Percentiles rank a stretch among this genome's conserved stretches.
Conservation (phyloP, 2,329 filamentous ascomycete species). For the Neurospora sp. region DNA sequence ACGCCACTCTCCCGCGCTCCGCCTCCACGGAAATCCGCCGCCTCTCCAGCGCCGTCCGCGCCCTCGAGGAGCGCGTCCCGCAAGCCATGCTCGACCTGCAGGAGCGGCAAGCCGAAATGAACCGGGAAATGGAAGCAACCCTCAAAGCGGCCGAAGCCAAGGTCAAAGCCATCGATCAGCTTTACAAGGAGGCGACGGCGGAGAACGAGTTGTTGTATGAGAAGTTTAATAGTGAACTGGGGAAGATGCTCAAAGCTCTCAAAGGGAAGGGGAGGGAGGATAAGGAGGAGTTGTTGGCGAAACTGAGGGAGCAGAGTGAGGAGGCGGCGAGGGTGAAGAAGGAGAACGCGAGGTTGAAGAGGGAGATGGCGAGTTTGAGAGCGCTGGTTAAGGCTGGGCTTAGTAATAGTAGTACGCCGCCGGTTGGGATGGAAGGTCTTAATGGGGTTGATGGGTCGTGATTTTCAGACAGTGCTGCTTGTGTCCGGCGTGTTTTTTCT, state of each 20-base stretch:
- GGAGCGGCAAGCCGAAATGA: constrained; percentile 52
- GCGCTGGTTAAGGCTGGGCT: constrained; percentile 39
- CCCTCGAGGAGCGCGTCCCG: constrained; percentile 60
- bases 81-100: constrained; percentile 48
- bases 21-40: constrained; percentile 35
- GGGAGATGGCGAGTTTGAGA: constrained; percentile 67
- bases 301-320: constrained; percentile 64
- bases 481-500: not conserved
- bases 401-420: constrained; percentile 8
- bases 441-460: not conserved
- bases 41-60: constrained; percentile 48
- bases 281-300: constrained; percentile 64
- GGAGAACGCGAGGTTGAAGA: constrained; percentile 74
- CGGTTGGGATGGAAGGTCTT: not conserved
- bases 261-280: constrained; percentile 65
- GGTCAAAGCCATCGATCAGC: constrained; percentile 71
- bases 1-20: constrained; percentile 28
- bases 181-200: constrained; percentile 77
- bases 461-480: not conserved
- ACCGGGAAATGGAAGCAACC: constrained; percentile 61
- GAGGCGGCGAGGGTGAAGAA: constrained; percentile 70
- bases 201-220: constrained; percentile 93
- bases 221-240: constrained; percentile 83
- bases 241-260: constrained; percentile 69
- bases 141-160: constrained; percentile 69